phyloP scores from a whole-genome alignment of 139 green algal genomes.

The Coccomyxa sp. region DNA sequence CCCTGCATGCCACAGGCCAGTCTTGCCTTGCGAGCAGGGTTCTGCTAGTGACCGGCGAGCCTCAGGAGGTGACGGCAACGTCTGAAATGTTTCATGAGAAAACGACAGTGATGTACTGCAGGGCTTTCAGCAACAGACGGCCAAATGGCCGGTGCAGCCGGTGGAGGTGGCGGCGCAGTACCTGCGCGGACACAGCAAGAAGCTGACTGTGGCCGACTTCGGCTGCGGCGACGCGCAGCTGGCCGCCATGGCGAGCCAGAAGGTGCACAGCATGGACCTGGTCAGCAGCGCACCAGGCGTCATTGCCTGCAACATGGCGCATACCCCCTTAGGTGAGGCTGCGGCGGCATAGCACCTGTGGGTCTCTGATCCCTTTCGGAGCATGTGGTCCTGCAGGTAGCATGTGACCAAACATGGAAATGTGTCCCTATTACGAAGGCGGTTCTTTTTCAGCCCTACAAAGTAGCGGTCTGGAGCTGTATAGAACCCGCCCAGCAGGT shows the following conservation, averaged over 20 bases:
- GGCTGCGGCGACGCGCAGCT: slow-evolving; percentile 91
- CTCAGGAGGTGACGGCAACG: too few species aligned
- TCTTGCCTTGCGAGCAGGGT: too few species aligned
- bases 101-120: not conserved
- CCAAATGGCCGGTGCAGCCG: slow-evolving; percentile 80
- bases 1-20: too few species aligned
- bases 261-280: slow-evolving; percentile 87
- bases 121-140: slow-evolving; percentile 61
- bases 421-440: not conserved
- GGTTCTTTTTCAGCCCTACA: not conserved
- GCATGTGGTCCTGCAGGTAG: not conserved
- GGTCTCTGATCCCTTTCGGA: not conserved
- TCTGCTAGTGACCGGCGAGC: too few species aligned
- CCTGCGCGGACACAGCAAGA: slow-evolving; percentile 37
- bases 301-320: slow-evolving; percentile 91
- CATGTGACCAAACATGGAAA: not conserved
- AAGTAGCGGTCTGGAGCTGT: not conserved
- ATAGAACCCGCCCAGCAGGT: not conserved
- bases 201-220: slow-evolving; percentile 82
- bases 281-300: slow-evolving; percentile 70
- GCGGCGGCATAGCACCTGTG: not conserved
- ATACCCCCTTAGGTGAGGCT: slow-evolving; percentile 27
- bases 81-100: too few species aligned
- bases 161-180: slow-evolving; percentile 72
- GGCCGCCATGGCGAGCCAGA: slow-evolving; percentile 49